Conservation (phyloP, 352 stramenopile species). For the Globisporangium acanthophoron region DNA sequence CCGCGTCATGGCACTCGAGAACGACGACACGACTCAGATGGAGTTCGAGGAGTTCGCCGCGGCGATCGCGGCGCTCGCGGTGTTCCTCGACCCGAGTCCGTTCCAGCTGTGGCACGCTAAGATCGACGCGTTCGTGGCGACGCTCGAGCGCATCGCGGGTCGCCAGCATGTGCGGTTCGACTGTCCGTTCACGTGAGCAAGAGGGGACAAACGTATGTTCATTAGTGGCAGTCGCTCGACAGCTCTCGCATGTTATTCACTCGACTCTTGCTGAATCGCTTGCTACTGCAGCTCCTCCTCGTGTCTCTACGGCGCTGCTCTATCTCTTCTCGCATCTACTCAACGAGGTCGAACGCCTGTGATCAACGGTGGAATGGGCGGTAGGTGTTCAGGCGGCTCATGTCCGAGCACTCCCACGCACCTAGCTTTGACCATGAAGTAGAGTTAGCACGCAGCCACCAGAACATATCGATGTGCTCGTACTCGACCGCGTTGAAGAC, state of each 20-base stretch:
- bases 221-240: too few species aligned
- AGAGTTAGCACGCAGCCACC: neutral
- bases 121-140: slow-evolving; percentile 35
- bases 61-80: slow-evolving; percentile 40
- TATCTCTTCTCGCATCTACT: too few species aligned
- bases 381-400: neutral
- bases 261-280: too few species aligned
- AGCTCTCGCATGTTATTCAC: too few species aligned
- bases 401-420: neutral
- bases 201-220: too few species aligned
- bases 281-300: too few species aligned
- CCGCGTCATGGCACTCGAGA: slow-evolving; percentile 45
- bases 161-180: slow-evolving; percentile 12
- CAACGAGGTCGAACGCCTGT: neutral
- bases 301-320: too few species aligned
- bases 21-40: slow-evolving; percentile 40
- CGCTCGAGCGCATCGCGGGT: slow-evolving; percentile 10
- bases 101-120: slow-evolving; percentile 51
- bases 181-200: neutral
- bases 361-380: neutral
- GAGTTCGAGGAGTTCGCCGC: slow-evolving; percentile 62
- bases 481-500: neutral
- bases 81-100: slow-evolving; percentile 34
- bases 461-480: neutral
- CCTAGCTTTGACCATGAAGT: too few species aligned